Conservation (phyloP, 768 basidiomycete species). For the Mycena rebaudengoi region DNA sequence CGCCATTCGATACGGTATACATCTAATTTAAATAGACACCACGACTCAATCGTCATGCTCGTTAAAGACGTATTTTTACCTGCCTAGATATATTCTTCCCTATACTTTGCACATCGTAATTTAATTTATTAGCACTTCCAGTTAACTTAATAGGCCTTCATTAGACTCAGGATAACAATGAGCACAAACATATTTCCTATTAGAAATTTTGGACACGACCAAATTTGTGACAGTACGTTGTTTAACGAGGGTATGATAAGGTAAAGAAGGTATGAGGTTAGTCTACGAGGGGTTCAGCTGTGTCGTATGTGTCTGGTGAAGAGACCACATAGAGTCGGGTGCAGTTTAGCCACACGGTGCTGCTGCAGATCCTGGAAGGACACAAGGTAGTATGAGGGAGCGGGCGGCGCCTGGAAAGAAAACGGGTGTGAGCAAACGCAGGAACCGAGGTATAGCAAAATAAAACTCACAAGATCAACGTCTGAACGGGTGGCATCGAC, state of each 20-base stretch:
- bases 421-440: background rate
- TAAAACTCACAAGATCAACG: background rate
- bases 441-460: background rate
- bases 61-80: conserved; percentile 20
- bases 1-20: conserved; percentile 27
- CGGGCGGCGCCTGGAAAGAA: background rate
- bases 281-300: no score
- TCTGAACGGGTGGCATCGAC: background rate
- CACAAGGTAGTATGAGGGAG: conserved; percentile 4
- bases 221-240: background rate
- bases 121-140: no score
- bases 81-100: no score
- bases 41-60: conserved; percentile 22
- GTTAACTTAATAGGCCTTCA: no score
- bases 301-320: conserved; percentile 18
- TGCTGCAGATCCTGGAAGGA: conserved; percentile 14
- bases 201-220: no score
- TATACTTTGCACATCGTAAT: no score
- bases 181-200: background rate
- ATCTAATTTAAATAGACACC: conserved; percentile 26
- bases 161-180: no score
- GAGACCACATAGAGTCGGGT: background rate
- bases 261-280: no score
- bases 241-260: no score
- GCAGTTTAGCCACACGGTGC: background rate